Evolutionary conservation across 1,139 yeast genomes (phyloP), one percentile per base, ranked within the genome.

Genomic region (Pichia sp.): DNA sequence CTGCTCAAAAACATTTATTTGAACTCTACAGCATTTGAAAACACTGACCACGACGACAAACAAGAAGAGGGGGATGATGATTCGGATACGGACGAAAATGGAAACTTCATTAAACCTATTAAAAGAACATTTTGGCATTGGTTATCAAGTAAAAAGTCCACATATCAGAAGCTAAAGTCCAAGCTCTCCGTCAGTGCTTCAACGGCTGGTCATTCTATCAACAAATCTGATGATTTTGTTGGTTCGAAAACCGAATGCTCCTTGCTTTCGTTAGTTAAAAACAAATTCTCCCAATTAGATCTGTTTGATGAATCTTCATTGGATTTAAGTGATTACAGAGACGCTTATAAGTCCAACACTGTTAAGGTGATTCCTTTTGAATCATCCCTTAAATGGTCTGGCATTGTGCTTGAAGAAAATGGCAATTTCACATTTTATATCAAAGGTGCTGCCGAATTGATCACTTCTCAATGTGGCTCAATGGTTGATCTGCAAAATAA

Each of bases 221-320:
- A 16, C 23, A 16, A 16, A 16, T 16, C 23, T 16, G 54, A 52
- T 37, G 47, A 41, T 29, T 90, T 75, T 58, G 71, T 88, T 43
- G 98, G 99, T 10, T 86, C 94, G 51, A 92, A 92, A 64, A 94
- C 98, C 5, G 99, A 92, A 64, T 81, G 92, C 34, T 97, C 98
- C 0, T 65, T 92, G 49, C 70, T 94, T 37, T 69, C 79, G 27
- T 69, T 88, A 54, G 94, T 94, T 4, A 69, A 73, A 40, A 69
- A 73, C 38, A 71, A 73, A 43, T 71, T 88, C 51, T 69, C 71
- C 33, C 61, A 78, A 49, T 67, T 71, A 39, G 67, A 71, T 4
- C 23, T 16, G 23, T 16, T 16, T 16, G 23, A 16, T 52, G 28
- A 50, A 68, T 9, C 68, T 81, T 43, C 72, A 73, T 26, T 52